These are phyloP conservation scores for Chytriomyces sp. DNA, from an alignment of 192 early-diverging fungal genomes.

Conservation along the genomic window DNA sequence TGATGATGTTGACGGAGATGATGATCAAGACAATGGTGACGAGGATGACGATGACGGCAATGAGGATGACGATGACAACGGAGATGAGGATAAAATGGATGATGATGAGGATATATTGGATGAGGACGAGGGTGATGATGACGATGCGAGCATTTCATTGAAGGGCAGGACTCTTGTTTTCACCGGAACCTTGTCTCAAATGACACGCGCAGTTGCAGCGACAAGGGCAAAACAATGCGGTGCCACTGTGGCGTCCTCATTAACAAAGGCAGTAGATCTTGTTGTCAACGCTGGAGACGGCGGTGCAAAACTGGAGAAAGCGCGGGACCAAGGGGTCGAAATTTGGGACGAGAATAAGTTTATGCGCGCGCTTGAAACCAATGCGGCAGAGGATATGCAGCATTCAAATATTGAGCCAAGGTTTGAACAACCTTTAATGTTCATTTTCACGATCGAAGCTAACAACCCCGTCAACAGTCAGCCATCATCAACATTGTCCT, in stretches of 20 bases:
- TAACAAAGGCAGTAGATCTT: not conserved
- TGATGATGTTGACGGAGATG: too few species aligned
- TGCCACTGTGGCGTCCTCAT: not conserved
- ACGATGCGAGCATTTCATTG: not conserved
- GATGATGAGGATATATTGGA: not conserved
- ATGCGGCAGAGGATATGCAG: not conserved
- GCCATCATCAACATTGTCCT: not conserved
- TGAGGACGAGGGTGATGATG: not conserved
- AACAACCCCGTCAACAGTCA: not conserved
- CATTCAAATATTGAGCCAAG: not conserved
- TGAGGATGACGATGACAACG: too few species aligned
- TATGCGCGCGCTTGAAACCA: not conserved
- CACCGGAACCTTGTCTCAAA: not conserved
- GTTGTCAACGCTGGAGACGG: not conserved
- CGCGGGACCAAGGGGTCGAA: not conserved
- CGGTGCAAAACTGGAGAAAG: slow-evolving; percentile 2
- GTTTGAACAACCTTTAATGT: not conserved
- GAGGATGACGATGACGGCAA: too few species aligned
- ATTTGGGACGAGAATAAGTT: slow-evolving; percentile 12
- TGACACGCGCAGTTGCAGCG: slow-evolving; percentile 6
- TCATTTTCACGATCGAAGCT: not conserved
- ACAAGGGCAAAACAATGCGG: not conserved
- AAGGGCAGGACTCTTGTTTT: not conserved
- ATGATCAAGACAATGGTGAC: too few species aligned
- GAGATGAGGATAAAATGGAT: not conserved